phyloP scores from a whole-genome alignment of 2,329 filamentous ascomycete species.

The Botrytis fabae region DNA sequence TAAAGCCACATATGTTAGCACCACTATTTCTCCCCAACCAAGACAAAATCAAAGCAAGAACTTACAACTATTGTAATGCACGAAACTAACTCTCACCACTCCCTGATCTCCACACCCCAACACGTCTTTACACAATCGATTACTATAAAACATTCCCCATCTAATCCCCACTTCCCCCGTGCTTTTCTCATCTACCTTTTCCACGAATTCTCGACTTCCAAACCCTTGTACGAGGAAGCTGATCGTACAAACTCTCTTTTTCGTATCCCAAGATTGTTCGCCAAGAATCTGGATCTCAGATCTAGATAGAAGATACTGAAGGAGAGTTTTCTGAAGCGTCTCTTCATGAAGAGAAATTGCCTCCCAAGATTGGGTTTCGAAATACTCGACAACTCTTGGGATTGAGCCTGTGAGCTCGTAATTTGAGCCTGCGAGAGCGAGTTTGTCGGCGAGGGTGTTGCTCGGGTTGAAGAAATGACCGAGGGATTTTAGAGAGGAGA shows the following conservation, averaged over 20 bases:
- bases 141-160: constrained; percentile 69
- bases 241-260: constrained; percentile 62
- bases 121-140: constrained; percentile 60
- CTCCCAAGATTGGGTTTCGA: constrained; percentile 52
- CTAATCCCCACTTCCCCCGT: constrained; percentile 58
- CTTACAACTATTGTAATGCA: constrained; percentile 71
- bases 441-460: constrained; percentile 62
- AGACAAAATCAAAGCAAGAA: constrained; percentile 26
- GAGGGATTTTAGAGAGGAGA: constrained; percentile 55
- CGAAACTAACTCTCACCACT: constrained; percentile 67
- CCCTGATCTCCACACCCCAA: constrained; percentile 60
- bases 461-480: constrained; percentile 68
- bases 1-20: constrained; percentile 34
- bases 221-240: constrained; percentile 62
- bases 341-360: constrained; percentile 60
- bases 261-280: constrained; percentile 49
- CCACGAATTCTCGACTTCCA: constrained; percentile 58
- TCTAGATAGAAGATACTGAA: constrained; percentile 57
- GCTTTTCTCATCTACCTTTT: constrained; percentile 59
- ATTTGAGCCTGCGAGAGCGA: constrained; percentile 66
- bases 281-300: constrained; percentile 60
- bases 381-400: constrained; percentile 61
- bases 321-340: constrained; percentile 56
- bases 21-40: neutral
- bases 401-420: constrained; percentile 70